A percentile compares a stretch with the other conserved stretches of the same genome.
Evolutionary conservation across 306 rosid species (phyloP).

Genomic region (Sophora flavescens): DNA sequence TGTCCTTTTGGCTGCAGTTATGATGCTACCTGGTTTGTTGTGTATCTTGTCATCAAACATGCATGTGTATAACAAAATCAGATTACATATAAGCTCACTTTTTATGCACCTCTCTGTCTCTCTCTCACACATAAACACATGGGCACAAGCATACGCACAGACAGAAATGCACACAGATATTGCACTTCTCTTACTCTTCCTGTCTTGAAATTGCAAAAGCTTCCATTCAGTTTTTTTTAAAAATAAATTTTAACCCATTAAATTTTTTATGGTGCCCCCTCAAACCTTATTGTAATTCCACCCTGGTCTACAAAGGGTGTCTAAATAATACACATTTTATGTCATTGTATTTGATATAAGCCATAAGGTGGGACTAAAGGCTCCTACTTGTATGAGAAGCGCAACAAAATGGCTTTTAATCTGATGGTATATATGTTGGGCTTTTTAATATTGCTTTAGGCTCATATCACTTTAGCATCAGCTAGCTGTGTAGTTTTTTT

Average conservation of each 20-base stretch:
- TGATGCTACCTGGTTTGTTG: neutral
- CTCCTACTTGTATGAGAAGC: neutral
- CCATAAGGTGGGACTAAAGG: neutral
- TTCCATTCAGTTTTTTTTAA: neutral
- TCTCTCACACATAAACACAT: too few relatives aligned
- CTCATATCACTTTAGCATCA: neutral
- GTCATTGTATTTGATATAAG: neutral
- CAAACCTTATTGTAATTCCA: neutral
- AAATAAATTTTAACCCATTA: neutral
- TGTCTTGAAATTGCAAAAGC: neutral
- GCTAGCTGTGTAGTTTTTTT: conserved; percentile 4
- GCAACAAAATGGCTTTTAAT: neutral
- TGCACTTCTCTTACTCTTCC: neutral
- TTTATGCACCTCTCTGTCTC: too few relatives aligned
- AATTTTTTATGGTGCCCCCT: too few relatives aligned
- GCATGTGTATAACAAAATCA: neutral
- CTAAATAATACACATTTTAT: neutral
- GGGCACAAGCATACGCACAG: too few relatives aligned
- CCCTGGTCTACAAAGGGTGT: neutral
- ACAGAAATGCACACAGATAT: neutral
- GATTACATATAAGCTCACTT: too few relatives aligned
- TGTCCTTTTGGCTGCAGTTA: neutral
- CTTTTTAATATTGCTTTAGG: conserved; percentile 13
- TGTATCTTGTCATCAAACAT: neutral
- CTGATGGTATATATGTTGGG: neutral